phyloP scores from a whole-genome alignment of 768 basidiomycete species.

The Boletus rubescentipes region DNA sequence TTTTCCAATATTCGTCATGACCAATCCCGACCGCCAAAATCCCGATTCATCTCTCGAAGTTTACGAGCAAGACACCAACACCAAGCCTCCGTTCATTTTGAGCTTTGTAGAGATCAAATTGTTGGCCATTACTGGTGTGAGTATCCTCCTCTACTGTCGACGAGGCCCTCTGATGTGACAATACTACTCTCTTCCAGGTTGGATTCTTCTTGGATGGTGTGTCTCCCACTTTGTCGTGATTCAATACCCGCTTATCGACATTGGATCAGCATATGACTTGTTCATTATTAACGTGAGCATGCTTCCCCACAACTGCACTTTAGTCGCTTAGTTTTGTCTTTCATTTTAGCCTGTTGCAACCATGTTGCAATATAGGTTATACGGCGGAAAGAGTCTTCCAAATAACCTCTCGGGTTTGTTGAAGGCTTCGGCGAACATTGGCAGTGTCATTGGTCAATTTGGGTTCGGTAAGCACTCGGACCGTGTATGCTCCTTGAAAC shows the following conservation, averaged over 20 bases:
- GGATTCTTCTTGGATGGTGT: conserved; percentile 72
- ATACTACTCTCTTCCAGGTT: conserved; percentile 39
- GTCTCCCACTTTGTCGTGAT: conserved; percentile 13
- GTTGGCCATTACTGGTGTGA: conserved; percentile 58
- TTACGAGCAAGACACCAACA: conserved; percentile 29
- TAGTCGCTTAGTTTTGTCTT: not conserved
- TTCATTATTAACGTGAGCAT: conserved; percentile 64
- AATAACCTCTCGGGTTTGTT: conserved; percentile 57
- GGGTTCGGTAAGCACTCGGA: conserved; percentile 44
- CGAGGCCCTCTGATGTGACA: conserved; percentile 2
- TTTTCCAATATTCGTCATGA: conserved; percentile 11
- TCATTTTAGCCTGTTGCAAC: conserved; percentile 55
- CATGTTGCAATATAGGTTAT: conserved; percentile 66
- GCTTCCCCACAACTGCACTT: not conserved
- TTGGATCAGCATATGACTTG: conserved; percentile 60
- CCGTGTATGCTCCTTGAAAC: not conserved
- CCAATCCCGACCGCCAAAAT: not conserved
- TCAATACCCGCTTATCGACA: conserved; percentile 3
- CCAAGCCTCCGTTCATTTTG: conserved; percentile 40
- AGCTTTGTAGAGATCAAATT: conserved; percentile 55
- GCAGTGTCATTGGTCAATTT: conserved; percentile 70
- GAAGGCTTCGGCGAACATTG: conserved; percentile 71
- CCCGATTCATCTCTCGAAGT: conserved; percentile 22
- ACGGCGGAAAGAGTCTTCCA: conserved; percentile 51
- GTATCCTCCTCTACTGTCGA: conserved; percentile 15